These are phyloP conservation scores for Kazachstania kunashirensis DNA, from an alignment of 805 yeast genomes.

Conservation along the genomic window DNA sequence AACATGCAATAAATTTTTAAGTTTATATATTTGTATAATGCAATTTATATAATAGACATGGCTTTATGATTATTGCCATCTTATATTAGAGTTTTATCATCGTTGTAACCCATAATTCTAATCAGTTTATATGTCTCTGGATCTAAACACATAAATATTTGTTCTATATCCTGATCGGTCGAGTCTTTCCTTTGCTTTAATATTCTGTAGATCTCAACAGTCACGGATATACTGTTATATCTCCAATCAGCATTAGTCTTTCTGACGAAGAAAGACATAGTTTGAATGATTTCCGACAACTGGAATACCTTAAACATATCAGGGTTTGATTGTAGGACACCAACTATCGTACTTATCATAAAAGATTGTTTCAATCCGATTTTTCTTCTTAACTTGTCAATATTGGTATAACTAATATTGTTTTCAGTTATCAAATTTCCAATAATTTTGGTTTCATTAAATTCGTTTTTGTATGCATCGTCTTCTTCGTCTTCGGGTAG, in stretches of 20 bases:
- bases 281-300: conserved; percentile 19
- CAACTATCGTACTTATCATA: conserved; percentile 4
- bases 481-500: conserved; percentile 6
- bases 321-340: neutral
- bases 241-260: conserved; percentile 16
- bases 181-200: neutral
- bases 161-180: conserved; percentile 1
- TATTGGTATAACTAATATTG: neutral
- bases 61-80: no score
- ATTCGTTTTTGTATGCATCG: neutral
- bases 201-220: conserved; percentile 7
- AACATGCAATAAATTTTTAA: no score
- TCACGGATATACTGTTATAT: conserved; percentile 12
- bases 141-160: conserved; percentile 7
- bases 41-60: no score
- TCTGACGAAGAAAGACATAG: conserved; percentile 13
- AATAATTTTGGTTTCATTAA: neutral
- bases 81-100: no score
- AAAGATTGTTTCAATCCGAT: conserved; percentile 3
- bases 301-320: conserved; percentile 9
- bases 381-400: neutral
- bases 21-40: no score
- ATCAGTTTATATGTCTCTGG: conserved; percentile 3
- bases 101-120: conserved; percentile 5
- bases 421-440: neutral